phyloP scores from a whole-genome alignment of 1,284 basidiomycete species.

The Hymenochaete sp. region DNA sequence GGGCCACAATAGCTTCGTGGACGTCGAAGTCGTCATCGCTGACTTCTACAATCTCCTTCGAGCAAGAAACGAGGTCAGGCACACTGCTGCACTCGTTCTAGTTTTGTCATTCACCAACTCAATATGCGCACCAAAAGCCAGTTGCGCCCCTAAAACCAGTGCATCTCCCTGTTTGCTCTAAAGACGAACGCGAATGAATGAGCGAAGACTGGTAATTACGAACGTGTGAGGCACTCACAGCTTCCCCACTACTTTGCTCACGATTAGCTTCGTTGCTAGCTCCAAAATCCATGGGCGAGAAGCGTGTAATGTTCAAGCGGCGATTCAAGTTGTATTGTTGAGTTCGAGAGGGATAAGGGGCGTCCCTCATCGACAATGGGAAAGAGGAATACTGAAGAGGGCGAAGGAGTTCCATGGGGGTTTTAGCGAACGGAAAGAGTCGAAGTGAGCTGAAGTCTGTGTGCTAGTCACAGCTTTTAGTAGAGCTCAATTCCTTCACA shows the following conservation, averaged over 20 bases:
- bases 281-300: not conserved
- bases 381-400: slow-evolving; percentile 4
- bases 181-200: too few species aligned
- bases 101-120: not conserved
- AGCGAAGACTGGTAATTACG: too few species aligned
- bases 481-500: not conserved
- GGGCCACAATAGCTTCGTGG: not conserved
- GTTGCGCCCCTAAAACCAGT: slow-evolving; percentile 1
- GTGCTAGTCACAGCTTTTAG: too few species aligned
- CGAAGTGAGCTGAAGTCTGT: too few species aligned
- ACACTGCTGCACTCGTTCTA: too few species aligned
- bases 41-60: slow-evolving; percentile 5
- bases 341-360: not conserved
- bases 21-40: slow-evolving; percentile 8
- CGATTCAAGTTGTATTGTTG: too few species aligned
- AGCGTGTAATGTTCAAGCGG: too few species aligned
- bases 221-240: too few species aligned
- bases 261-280: too few species aligned
- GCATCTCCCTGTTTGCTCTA: too few species aligned
- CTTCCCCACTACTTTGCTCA: too few species aligned
- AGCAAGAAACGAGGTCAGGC: not conserved
- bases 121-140: slow-evolving; percentile 2
- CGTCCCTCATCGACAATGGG: slow-evolving; percentile 1
- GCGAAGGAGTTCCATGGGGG: slow-evolving; percentile 1
- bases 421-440: not conserved